Percentiles rank a stretch among this genome's conserved stretches.
Conservation (phyloP, 768 basidiomycete genomes). For the Coprinellus micaceus region DNA sequence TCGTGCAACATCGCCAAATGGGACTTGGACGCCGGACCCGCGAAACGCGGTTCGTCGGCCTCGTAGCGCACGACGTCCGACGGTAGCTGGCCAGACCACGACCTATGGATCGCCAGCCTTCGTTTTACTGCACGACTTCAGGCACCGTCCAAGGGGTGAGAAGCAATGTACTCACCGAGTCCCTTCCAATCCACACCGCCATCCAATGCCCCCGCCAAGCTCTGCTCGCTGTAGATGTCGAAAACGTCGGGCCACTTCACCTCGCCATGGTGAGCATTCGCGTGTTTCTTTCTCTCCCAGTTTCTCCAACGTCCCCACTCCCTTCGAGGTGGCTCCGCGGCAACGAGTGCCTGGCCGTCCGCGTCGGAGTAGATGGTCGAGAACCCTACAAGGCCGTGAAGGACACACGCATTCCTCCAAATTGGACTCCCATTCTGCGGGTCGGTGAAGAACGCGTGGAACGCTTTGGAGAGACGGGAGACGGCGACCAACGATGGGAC, state of each 20-base stretch:
- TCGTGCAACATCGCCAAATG: background rate
- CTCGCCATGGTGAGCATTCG: background rate
- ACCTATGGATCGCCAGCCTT: background rate
- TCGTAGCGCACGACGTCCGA: background rate
- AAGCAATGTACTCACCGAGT: conserved; percentile 1
- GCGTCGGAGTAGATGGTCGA: background rate
- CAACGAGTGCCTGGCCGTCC: background rate
- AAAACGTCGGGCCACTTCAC: background rate
- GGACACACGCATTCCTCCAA: background rate
- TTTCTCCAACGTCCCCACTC: conserved; percentile 1
- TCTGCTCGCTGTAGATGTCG: background rate
- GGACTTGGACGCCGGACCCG: background rate
- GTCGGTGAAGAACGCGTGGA: conserved; percentile 37
- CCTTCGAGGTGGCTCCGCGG: background rate
- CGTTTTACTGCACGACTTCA: background rate
- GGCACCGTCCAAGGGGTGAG: no score
- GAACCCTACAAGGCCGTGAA: background rate
- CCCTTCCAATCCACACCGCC: conserved; percentile 2
- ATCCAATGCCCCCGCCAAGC: background rate
- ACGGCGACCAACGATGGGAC: conserved; percentile 35
- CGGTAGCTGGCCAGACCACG: background rate
- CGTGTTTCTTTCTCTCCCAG: background rate
- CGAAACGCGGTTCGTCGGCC: background rate
- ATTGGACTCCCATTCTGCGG: background rate
- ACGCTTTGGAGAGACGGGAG: background rate